Percentiles rank a stretch among this genome's conserved stretches.
Conservation (phyloP, 352 stramenopile species). For the Aphanomyces cochlioides region DNA sequence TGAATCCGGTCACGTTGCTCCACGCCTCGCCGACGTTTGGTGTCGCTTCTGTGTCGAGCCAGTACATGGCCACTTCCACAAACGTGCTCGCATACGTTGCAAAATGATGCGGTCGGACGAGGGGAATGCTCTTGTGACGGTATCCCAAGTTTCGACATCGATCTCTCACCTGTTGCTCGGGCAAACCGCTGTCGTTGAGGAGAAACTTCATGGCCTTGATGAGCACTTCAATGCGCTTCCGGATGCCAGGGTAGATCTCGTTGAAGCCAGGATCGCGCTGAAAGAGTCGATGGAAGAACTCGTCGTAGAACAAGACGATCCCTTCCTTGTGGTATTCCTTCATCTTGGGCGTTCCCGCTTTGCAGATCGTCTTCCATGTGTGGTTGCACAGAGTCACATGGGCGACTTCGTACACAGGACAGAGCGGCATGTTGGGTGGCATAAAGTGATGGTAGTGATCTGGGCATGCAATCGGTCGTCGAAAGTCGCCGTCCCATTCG, state of each 20-base stretch:
- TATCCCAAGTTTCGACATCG: conserved; percentile 26
- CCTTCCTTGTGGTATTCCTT: conserved; percentile 21
- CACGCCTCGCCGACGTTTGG: conserved; percentile 27
- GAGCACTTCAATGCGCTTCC: conserved; percentile 29
- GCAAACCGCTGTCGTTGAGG: not conserved
- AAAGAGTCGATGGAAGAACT: conserved; percentile 30
- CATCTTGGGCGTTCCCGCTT: conserved; percentile 24
- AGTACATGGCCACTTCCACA: conserved; percentile 29
- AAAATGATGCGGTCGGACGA: conserved; percentile 27
- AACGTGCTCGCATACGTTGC: conserved; percentile 17
- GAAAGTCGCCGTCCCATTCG: conserved; percentile 5
- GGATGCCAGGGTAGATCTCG: conserved; percentile 28
- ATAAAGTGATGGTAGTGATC: conserved; percentile 29
- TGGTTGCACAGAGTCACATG: not conserved
- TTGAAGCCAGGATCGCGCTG: conserved; percentile 26
- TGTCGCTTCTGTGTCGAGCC: conserved; percentile 23
- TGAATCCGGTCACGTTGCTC: conserved; percentile 27
- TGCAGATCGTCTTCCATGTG: conserved; percentile 26
- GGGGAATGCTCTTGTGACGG: conserved; percentile 12
- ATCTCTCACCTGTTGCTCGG: conserved; percentile 1
- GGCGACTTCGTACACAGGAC: not conserved
- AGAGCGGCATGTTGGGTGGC: conserved; percentile 29
- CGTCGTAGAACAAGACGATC: conserved; percentile 30
- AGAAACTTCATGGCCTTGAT: conserved; percentile 31
- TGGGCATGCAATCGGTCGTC: not conserved